phyloP scores from a whole-genome alignment of 805 yeast species.

The Clavispora asparagi region DNA sequence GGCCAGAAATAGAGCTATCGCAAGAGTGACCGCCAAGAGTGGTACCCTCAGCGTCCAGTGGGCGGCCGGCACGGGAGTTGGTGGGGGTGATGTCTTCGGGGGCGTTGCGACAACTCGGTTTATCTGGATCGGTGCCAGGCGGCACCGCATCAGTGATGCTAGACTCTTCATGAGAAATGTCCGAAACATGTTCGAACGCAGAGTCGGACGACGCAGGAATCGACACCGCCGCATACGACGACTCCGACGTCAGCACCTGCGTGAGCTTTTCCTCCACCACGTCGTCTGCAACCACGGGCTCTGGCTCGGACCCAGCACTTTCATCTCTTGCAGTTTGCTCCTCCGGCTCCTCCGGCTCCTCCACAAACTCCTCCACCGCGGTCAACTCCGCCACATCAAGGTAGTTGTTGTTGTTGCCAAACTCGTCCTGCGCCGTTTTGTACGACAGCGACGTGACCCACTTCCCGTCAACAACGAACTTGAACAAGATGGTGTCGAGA shows the following conservation, averaged over 20 bases:
- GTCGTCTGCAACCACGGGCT: not conserved
- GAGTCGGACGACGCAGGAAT: slow-evolving; percentile 19
- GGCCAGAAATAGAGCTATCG: slow-evolving; percentile 10
- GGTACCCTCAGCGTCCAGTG: slow-evolving; percentile 6
- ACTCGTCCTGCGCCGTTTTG: slow-evolving; percentile 23
- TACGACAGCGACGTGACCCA: slow-evolving; percentile 27
- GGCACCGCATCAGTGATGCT: slow-evolving; percentile 5
- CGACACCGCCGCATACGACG: slow-evolving; percentile 37
- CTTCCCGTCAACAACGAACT: slow-evolving; percentile 31
- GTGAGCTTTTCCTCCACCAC: slow-evolving; percentile 10
- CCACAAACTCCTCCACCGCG: slow-evolving; percentile 17
- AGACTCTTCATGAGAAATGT: slow-evolving; percentile 3
- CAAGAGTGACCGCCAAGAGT: slow-evolving; percentile 10
- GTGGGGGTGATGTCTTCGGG: slow-evolving; percentile 21
- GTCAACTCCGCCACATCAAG: slow-evolving; percentile 24
- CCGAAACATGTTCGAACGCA: slow-evolving; percentile 10
- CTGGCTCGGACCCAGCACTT: not conserved
- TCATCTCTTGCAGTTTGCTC: not conserved
- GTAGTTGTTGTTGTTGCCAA: slow-evolving; percentile 33
- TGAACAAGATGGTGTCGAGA: slow-evolving; percentile 27
- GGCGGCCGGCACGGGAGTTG: slow-evolving; percentile 13
- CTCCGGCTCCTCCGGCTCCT: slow-evolving; percentile 1
- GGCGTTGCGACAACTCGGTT: slow-evolving; percentile 5
- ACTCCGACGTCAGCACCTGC: slow-evolving; percentile 25
- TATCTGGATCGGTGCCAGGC: slow-evolving; percentile 1